Conservation (phyloP, 2,329 filamentous ascomycete genomes). For the Aspergillus pseudoviridinutans region DNA sequence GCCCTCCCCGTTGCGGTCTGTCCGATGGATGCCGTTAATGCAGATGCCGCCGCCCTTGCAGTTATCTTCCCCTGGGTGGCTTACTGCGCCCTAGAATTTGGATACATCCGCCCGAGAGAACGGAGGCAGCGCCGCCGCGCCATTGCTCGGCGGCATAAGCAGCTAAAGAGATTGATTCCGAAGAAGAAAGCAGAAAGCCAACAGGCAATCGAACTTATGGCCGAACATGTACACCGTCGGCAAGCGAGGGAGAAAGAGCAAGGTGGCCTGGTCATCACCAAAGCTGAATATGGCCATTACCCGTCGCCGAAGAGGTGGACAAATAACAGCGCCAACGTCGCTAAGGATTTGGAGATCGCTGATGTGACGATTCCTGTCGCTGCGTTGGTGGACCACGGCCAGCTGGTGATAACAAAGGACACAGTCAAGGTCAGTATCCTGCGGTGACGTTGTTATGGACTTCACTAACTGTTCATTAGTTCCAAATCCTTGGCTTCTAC, state of each 20-base stretch:
- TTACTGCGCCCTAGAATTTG: slow-evolving; percentile 42
- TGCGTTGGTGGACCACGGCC: slow-evolving; percentile 40
- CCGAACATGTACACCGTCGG: slow-evolving; percentile 35
- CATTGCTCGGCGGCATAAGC: slow-evolving; percentile 33
- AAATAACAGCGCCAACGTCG: slow-evolving; percentile 15
- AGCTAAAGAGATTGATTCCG: slow-evolving; percentile 33
- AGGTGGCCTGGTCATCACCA: slow-evolving; percentile 37
- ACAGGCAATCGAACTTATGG: slow-evolving; percentile 40
- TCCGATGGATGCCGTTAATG: slow-evolving; percentile 29
- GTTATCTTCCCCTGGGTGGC: slow-evolving; percentile 36
- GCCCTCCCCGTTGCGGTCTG: slow-evolving; percentile 38
- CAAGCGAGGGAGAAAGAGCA: slow-evolving; percentile 33
- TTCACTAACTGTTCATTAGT: slow-evolving; percentile 27
- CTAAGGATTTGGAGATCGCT: slow-evolving; percentile 23
- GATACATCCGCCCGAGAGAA: slow-evolving; percentile 36
- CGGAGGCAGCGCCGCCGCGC: slow-evolving; percentile 32
- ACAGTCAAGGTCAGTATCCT: slow-evolving; percentile 31
- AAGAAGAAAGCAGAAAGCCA: slow-evolving; percentile 35
- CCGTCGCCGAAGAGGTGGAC: slow-evolving; percentile 23
- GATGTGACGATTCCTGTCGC: slow-evolving; percentile 45
- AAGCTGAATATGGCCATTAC: slow-evolving; percentile 40
- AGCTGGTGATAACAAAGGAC: slow-evolving; percentile 35
- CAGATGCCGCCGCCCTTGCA: slow-evolving; percentile 32
- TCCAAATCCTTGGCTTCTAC: slow-evolving; percentile 41
- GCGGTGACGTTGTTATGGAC: not conserved